Evolutionary conservation across 2,329 filamentous ascomycete species (phyloP).

Genomic region (Colletotrichum echinochloae): DNA sequence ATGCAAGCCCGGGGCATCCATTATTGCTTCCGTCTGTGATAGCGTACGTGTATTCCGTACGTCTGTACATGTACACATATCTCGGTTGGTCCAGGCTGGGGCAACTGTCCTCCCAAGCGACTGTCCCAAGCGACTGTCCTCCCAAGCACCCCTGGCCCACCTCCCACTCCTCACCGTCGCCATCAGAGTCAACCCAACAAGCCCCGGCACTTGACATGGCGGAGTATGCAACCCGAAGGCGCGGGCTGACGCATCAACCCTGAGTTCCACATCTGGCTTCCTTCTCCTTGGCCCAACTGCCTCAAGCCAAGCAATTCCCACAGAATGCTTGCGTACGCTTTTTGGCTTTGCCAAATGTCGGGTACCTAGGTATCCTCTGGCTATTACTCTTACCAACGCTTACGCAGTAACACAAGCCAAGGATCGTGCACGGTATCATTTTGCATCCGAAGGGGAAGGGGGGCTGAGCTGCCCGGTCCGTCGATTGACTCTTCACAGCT

Average conservation of each 20-base stretch:
- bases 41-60: neutral
- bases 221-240: constrained; percentile 13
- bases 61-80: neutral
- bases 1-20: neutral
- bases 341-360: constrained; percentile 14
- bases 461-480: constrained; percentile 31
- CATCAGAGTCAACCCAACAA: constrained; percentile 3
- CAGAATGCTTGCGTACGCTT: constrained; percentile 37
- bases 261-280: constrained; percentile 21
- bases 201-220: constrained; percentile 2
- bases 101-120: neutral
- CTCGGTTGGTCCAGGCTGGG: neutral
- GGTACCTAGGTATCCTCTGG: constrained; percentile 14
- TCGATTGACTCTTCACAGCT: constrained; percentile 26
- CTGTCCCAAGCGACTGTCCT: too few species aligned
- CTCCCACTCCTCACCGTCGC: neutral
- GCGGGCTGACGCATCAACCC: constrained; percentile 17
- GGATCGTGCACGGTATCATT: constrained; percentile 26
- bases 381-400: constrained; percentile 29
- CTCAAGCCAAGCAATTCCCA: constrained; percentile 29
- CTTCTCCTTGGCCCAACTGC: constrained; percentile 14
- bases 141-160: neutral
- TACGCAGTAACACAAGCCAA: constrained; percentile 26
- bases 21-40: neutral
- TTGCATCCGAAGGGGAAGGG: constrained; percentile 29